phyloP scores from a whole-genome alignment of 805 yeast species.

The Candida ulmi region DNA sequence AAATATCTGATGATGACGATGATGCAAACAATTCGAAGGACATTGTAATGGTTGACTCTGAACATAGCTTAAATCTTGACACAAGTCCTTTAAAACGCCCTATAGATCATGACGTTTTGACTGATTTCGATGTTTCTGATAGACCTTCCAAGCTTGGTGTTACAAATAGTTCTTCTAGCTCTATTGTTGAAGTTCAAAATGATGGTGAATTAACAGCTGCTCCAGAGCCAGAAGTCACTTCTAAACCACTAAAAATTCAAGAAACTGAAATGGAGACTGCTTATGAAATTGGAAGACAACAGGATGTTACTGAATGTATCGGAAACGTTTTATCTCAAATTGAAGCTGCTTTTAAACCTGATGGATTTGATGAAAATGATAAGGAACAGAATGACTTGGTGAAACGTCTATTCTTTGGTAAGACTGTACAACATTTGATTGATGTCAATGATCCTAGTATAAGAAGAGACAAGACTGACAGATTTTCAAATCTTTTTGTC shows the following conservation, averaged over 20 bases:
- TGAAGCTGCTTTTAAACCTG: conserved; percentile 80
- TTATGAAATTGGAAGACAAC: conserved; percentile 82
- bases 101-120: neutral
- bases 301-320: conserved; percentile 96
- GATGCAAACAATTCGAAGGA: neutral
- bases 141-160: neutral
- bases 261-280: conserved; percentile 70
- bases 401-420: conserved; percentile 79
- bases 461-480: conserved; percentile 54
- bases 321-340: conserved; percentile 88
- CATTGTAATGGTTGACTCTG: conserved; percentile 1
- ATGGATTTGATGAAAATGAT: conserved; percentile 52
- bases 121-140: neutral
- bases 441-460: conserved; percentile 35
- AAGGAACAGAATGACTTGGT: conserved; percentile 80
- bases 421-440: conserved; percentile 68
- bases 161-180: neutral
- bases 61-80: neutral
- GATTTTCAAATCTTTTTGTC: conserved; percentile 77
- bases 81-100: no score
- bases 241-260: conserved; percentile 25
- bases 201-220: no score
- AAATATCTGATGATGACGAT: no score
- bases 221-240: conserved; percentile 8
- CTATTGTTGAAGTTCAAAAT: conserved; percentile 6